Evolutionary conservation across 805 yeast species (phyloP), one percentile per base, ranked within the genome.

Genomic region (Cyberlindnera sargentensis): DNA sequence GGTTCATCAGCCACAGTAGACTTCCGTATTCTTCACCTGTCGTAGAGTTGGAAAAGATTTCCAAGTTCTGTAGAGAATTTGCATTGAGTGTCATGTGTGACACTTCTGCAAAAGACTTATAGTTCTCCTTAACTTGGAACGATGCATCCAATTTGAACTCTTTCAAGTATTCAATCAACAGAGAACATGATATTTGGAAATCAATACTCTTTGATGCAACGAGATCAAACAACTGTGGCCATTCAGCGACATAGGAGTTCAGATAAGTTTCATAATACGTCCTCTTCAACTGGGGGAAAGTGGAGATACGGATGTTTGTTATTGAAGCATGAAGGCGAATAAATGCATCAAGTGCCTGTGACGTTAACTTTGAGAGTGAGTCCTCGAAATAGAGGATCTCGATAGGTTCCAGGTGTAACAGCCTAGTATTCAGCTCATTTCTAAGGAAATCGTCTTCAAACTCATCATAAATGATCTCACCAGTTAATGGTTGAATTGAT

Each of bases 1-100:
- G 89, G 58, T 91, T 84, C 47, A 93, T 52, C 3, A 87, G 66
- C 89, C 95, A 86, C 11, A 85, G 59, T 10, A 91, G 64, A 0
- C 96, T 78, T 0, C 97, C 98, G 30, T 70, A 63, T 7, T 67
- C 67, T 4, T 70, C 64, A 9, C 65, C 59, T 48, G 79, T 79
- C 0, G 93, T 78, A 4, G 71, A 64, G 53, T 86, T 86, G 23
- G 67, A 66, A 54, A 85, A 87, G 1, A 93, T 73, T 55, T 93
- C 97, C 23, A 93, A 64, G 36, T 84, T 79, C 30, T 72, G 71
- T 4, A 93, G 51, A 0, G 95, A 80, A 52, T 75, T 79, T 2
- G 82, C 75, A 43, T 83, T 82, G 10, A 80, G 61, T 67, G 79
- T 66, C 73, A 76, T 77, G 39, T 68, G 70, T 10, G 68, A 57